phyloP scores from a whole-genome alignment of 306 rosid species.

The Luffa acutangula region DNA sequence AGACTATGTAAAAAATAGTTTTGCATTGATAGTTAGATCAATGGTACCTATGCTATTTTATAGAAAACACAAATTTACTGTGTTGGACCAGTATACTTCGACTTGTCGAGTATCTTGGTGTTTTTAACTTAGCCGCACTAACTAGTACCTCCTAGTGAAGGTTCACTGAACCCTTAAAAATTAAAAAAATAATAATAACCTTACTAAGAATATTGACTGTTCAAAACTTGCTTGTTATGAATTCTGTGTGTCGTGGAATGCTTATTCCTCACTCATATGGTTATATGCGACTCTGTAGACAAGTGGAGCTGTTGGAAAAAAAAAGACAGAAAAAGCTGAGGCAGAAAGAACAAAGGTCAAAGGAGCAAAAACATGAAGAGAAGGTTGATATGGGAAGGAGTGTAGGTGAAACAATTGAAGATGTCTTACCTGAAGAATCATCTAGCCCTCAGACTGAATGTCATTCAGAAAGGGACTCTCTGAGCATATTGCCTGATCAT shows the following conservation, averaged over 20 bases:
- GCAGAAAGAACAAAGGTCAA: slow-evolving; percentile 62
- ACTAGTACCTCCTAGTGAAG: neutral
- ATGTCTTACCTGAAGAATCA: slow-evolving; percentile 27
- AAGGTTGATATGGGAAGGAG: slow-evolving; percentile 24
- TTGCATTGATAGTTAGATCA: neutral
- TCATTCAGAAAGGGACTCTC: slow-evolving; percentile 23
- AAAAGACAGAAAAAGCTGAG: slow-evolving; percentile 70
- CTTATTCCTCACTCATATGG: slow-evolving; percentile 9
- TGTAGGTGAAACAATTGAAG: slow-evolving; percentile 20
- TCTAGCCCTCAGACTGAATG: slow-evolving; percentile 23
- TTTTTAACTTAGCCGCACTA: neutral
- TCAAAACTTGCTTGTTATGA: neutral
- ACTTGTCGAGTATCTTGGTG: neutral
- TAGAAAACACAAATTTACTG: neutral
- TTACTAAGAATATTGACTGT: neutral
- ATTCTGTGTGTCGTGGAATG: neutral
- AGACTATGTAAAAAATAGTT: neutral
- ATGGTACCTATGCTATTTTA: neutral
- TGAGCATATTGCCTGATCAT: slow-evolving; percentile 21
- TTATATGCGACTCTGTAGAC: slow-evolving; percentile 29
- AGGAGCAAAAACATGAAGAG: slow-evolving; percentile 39
- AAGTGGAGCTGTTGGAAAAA: slow-evolving; percentile 59
- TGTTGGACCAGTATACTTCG: neutral
- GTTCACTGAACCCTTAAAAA: neutral
- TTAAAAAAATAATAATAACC: neutral